Evolutionary conservation across 805 yeast genomes (phyloP).

Genomic region (Debaryomyces castellii): DNA sequence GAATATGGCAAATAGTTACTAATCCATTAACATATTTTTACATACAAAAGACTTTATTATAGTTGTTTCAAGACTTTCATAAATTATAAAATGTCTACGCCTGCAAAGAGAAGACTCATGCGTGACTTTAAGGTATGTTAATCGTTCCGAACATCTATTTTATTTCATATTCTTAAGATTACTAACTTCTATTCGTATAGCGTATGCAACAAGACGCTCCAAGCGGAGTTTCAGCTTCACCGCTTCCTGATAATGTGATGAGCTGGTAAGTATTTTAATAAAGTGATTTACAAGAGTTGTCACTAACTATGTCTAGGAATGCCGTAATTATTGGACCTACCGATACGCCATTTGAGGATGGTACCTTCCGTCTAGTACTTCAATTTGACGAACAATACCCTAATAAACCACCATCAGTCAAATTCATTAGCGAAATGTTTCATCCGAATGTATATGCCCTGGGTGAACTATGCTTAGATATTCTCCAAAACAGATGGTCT

Average conservation of each 20-base stretch:
- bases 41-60: background rate
- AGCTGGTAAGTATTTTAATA: conserved; percentile 50
- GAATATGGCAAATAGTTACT: background rate
- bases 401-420: conserved; percentile 92
- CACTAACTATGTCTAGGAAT: conserved; percentile 44
- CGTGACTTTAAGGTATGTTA: conserved; percentile 84
- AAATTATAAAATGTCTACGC: conserved; percentile 73
- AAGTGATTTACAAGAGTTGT: background rate
- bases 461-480: conserved; percentile 95
- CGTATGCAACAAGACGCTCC: conserved; percentile 98
- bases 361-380: conserved; percentile 82
- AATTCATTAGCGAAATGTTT: conserved; percentile 91
- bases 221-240: conserved; percentile 96
- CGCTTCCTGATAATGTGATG: conserved; percentile 96
- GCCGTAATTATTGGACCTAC: conserved; percentile 98
- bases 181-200: conserved; percentile 29
- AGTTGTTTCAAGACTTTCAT: background rate
- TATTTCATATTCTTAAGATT: background rate
- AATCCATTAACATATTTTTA: background rate
- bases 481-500: conserved; percentile 95
- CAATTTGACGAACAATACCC: conserved; percentile 98
- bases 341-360: conserved; percentile 97
- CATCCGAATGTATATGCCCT: conserved; percentile 96
- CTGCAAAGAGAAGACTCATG: conserved; percentile 98
- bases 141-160: background rate